Evolutionary conservation across 331 rosid species (phyloP).

Genomic region (Erythrophleum ivorense): DNA sequence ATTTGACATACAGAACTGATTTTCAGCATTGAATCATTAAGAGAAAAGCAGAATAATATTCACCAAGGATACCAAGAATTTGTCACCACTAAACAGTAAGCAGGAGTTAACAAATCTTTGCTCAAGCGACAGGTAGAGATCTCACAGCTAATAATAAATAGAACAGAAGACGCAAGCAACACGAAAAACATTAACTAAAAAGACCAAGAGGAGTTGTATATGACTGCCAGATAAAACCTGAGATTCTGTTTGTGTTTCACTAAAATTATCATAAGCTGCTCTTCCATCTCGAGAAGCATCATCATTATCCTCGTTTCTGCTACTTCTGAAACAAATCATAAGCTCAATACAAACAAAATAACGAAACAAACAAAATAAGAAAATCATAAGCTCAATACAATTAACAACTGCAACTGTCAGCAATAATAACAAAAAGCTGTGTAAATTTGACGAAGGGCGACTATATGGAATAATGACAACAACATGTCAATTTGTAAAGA

Average conservation of each 20-base stretch:
- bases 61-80: constrained; percentile 29
- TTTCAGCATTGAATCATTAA: constrained; percentile 35
- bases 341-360: constrained; percentile 34
- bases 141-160: background rate
- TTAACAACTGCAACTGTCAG: background rate
- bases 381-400: too few species aligned
- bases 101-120: constrained; percentile 11
- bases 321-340: constrained; percentile 44
- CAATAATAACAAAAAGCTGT: background rate
- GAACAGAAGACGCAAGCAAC: constrained; percentile 13
- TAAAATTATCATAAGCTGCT: constrained; percentile 68
- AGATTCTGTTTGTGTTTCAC: constrained; percentile 95
- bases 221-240: constrained; percentile 65
- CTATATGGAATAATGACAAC: constrained; percentile 23
- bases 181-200: constrained; percentile 6
- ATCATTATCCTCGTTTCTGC: constrained; percentile 54
- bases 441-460: constrained; percentile 16
- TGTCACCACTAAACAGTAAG: background rate
- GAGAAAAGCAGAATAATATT: constrained; percentile 29
- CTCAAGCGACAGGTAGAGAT: constrained; percentile 21
- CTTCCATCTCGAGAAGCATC: constrained; percentile 54
- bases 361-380: background rate
- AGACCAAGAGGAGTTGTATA: constrained; percentile 31
- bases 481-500: constrained; percentile 18
- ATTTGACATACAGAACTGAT: constrained; percentile 30